phyloP scores from a whole-genome alignment of 768 basidiomycete species.

The Agaricus subrufescens region DNA sequence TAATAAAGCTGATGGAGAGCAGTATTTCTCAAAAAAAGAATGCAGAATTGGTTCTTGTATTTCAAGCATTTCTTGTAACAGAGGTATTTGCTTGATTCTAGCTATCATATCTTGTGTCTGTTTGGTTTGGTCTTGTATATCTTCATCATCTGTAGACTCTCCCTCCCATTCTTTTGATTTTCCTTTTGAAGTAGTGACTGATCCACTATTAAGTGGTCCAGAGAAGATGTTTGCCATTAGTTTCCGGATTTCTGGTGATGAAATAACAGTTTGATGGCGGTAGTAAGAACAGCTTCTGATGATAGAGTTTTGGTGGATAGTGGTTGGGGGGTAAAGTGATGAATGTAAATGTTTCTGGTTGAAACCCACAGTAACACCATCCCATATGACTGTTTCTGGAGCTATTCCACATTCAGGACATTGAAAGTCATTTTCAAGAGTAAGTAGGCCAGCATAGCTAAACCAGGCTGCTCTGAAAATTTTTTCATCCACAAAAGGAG shows the following conservation, averaged over 20 bases:
- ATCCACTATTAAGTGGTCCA: neutral
- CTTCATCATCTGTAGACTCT: too few relatives aligned
- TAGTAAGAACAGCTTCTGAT: slow-evolving; percentile 7
- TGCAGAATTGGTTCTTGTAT: neutral
- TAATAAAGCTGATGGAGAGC: neutral
- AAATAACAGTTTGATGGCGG: slow-evolving; percentile 24
- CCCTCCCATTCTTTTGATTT: too few relatives aligned
- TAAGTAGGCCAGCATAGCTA: slow-evolving; percentile 19
- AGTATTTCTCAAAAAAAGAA: neutral
- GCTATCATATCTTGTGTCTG: too few relatives aligned
- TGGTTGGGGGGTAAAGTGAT: slow-evolving; percentile 23
- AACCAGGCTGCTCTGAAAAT: slow-evolving; percentile 30
- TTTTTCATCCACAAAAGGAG: slow-evolving; percentile 21
- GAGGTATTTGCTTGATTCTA: too few relatives aligned
- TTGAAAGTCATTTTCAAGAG: slow-evolving; percentile 18
- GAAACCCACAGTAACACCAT: slow-evolving; percentile 28
- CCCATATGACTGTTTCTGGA: slow-evolving; percentile 27
- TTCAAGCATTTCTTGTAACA: too few relatives aligned
- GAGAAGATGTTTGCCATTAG: neutral
- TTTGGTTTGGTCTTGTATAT: too few relatives aligned
- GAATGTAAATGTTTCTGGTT: slow-evolving; percentile 20
- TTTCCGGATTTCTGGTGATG: slow-evolving; percentile 14
- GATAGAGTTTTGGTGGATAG: slow-evolving; percentile 14
- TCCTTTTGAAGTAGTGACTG: too few relatives aligned
- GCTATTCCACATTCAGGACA: slow-evolving; percentile 22